Evolutionary conservation across 495 filamentous ascomycete species (phyloP), one percentile per base, ranked within the genome.

Genomic region (Penicillium coffeae): DNA sequence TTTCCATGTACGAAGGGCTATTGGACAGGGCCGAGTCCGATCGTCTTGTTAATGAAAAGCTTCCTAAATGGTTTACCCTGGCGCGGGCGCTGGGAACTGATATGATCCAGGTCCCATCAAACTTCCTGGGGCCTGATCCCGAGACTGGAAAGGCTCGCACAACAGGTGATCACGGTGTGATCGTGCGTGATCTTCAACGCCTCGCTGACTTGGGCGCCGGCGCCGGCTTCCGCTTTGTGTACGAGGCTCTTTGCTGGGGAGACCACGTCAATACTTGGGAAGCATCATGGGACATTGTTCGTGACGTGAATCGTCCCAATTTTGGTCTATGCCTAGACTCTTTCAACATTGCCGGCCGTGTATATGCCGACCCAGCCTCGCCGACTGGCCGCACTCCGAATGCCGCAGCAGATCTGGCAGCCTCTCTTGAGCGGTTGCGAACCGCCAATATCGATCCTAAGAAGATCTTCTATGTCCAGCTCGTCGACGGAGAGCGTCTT

Each of bases 301-400:
- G 72, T 41, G 64, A 60, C 14, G 86, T 90, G 33, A 65, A 89
- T 59, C 67, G 86, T 3, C 72, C 76, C 13, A 91, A 90, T 65
- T 88, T 91, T 52, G 88, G 87, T 8, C 68, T 88, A 44, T 90
- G 86, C 65, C 74, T 91, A 13, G 88, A 91, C 67, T 88, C 85
- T 0, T 93, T 87, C 65, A 89, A 93, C 67, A 87, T 90, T 37
- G 83, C 84, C 0, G 88, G 80, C 1, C 72, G 84, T 27, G 78
- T 88, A 19, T 93, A 83, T 54, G 88, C 84, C 1, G 86, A 93
- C 52, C 86, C 85, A 0, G 67, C 82, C 1, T 55, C 67, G 1
- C 53, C 71, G 6, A 59, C 70, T 0, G 85, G 88, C 2, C 69
- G 70, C 21, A 79, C 73, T 0, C 59, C 69, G 9, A 74, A 85